Conservation (phyloP, 352 stramenopile genomes). For the Aphanomyces astaci region DNA sequence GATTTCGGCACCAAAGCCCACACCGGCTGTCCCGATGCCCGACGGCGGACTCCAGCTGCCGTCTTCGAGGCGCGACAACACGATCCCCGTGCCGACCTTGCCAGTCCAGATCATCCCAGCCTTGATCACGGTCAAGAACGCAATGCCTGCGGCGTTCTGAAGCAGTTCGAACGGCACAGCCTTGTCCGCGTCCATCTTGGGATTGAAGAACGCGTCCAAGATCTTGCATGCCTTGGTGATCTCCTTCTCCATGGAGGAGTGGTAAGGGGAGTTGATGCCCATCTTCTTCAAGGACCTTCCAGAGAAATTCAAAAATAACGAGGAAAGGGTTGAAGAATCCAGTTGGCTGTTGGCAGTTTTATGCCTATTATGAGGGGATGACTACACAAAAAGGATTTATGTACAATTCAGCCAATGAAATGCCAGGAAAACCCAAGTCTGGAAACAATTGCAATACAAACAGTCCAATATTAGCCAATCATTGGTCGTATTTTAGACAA, state of each 20-base stretch:
- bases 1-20: constrained; percentile 78
- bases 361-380: background rate
- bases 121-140: constrained; percentile 83
- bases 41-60: constrained; percentile 77
- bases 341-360: too few species aligned
- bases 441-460: background rate
- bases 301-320: background rate
- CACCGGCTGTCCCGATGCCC: constrained; percentile 66
- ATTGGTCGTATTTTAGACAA: background rate
- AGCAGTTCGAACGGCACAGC: constrained; percentile 76
- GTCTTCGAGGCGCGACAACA: constrained; percentile 69
- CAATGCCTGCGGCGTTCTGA: constrained; percentile 59
- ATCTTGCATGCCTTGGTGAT: constrained; percentile 73
- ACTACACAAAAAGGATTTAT: too few species aligned
- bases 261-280: constrained; percentile 79
- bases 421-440: too few species aligned
- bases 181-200: constrained; percentile 57
- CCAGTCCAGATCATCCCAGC: constrained; percentile 78
- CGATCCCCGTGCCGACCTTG: constrained; percentile 75
- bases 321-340: background rate
- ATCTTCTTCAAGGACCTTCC: constrained; percentile 31
- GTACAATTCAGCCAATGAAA: too few species aligned
- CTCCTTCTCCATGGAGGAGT: constrained; percentile 85
- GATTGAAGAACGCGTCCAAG: constrained; percentile 77
- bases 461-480: too few species aligned